Conservation (phyloP, 257 asterid species). For the Fraxinus quadrangulata region DNA sequence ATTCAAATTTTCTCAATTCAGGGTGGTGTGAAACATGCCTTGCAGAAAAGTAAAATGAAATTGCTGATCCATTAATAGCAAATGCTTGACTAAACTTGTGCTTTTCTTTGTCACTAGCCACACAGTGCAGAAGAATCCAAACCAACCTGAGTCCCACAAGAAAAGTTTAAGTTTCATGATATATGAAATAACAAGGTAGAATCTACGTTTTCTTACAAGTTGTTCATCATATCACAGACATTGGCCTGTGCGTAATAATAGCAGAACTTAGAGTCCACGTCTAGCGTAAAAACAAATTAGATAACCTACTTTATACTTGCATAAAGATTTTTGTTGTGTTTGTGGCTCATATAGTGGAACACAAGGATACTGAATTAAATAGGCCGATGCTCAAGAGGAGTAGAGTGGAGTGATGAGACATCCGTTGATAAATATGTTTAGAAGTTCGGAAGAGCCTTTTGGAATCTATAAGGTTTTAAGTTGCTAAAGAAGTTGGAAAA, state of each 20-base stretch:
- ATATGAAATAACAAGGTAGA: not conserved
- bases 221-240: not conserved
- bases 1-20: constrained; percentile 26
- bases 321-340: not conserved
- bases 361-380: too few relatives aligned
- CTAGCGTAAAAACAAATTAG: not conserved
- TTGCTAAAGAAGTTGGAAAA: not conserved
- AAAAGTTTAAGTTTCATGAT: not conserved
- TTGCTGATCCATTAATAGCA: constrained; percentile 61
- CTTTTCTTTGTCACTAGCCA: constrained; percentile 63
- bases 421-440: too few relatives aligned
- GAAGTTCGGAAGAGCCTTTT: not conserved
- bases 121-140: constrained; percentile 63
- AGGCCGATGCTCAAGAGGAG: too few relatives aligned
- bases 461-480: not conserved
- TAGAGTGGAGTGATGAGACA: too few relatives aligned
- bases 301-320: not conserved
- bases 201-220: not conserved
- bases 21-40: constrained; percentile 31
- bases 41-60: constrained; percentile 55
- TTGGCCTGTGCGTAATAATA: not conserved
- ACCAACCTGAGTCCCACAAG: constrained; percentile 58
- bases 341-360: too few relatives aligned
- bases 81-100: constrained; percentile 51
- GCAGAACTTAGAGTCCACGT: not conserved